These are phyloP conservation scores for Backusella liffmaniae DNA, from an alignment of 192 early-diverging fungal genomes.

Conservation along the genomic window DNA sequence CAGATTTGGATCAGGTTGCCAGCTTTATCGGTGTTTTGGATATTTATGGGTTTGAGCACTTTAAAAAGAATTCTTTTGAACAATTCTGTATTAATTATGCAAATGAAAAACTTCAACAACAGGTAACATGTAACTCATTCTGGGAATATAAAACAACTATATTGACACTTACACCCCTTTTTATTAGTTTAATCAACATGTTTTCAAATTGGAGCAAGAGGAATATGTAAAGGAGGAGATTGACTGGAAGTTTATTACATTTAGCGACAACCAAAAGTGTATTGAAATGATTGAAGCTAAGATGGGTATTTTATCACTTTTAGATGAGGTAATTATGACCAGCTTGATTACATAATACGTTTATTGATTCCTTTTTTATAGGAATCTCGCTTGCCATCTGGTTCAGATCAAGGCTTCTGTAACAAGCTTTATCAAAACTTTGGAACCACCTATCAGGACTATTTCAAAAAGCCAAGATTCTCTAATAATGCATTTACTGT, in stretches of 20 bases:
- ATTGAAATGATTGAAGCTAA: slow-evolving; percentile 98
- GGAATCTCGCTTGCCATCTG: slow-evolving; percentile 76
- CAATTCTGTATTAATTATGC: slow-evolving; percentile 99
- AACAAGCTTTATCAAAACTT: slow-evolving; percentile 92
- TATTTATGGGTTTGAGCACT: slow-evolving; percentile 99
- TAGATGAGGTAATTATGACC: slow-evolving; percentile 83
- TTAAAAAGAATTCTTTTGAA: slow-evolving; percentile 99
- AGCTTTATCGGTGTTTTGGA: slow-evolving; percentile 98
- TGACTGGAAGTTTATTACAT: slow-evolving; percentile 98
- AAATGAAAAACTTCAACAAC: slow-evolving; percentile 98
- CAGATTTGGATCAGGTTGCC: slow-evolving; percentile 34
- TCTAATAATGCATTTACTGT: slow-evolving; percentile 88
- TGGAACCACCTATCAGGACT: slow-evolving; percentile 62
- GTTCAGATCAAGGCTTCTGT: slow-evolving; percentile 80
- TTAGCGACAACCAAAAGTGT: slow-evolving; percentile 98
- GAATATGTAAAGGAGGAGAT: slow-evolving; percentile 97
- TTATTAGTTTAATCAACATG: slow-evolving; percentile 93
- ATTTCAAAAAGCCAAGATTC: slow-evolving; percentile 93
- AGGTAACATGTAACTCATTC: slow-evolving; percentile 24
- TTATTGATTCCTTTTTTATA: background rate
- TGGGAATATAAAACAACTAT: background rate
- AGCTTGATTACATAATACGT: background rate
- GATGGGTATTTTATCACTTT: slow-evolving; percentile 88
- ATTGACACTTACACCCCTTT: background rate
- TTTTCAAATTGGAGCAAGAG: slow-evolving; percentile 99